Percentiles rank a stretch among this genome's conserved stretches.
Conservation (phyloP, 495 filamentous ascomycete genomes). For the Penicillium fimorum region DNA sequence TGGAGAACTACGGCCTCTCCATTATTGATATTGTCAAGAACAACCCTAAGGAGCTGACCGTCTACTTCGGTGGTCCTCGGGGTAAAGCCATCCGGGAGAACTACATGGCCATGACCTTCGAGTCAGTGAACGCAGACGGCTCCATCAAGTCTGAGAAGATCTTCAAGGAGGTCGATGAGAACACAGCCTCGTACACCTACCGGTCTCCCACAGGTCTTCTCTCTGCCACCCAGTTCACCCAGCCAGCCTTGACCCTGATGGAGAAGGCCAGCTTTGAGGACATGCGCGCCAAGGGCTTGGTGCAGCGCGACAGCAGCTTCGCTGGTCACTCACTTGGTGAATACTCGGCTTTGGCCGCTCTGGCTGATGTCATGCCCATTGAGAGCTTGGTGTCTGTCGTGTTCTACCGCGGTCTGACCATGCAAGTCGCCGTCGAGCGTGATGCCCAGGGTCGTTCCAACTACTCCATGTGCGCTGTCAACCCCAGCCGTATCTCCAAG, state of each 20-base stretch:
- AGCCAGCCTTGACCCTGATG: slow-evolving; percentile 96
- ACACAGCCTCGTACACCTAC: slow-evolving; percentile 93
- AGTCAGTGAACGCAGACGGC: slow-evolving; percentile 88
- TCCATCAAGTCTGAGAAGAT: slow-evolving; percentile 97
- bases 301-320: slow-evolving; percentile 94
- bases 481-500: slow-evolving; percentile 93
- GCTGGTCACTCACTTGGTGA: slow-evolving; percentile 97
- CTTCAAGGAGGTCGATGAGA: slow-evolving; percentile 94
- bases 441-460: slow-evolving; percentile 90
- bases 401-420: slow-evolving; percentile 97
- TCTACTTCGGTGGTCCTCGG: slow-evolving; percentile 94
- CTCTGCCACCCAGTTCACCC: slow-evolving; percentile 97
- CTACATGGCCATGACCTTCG: slow-evolving; percentile 99
- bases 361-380: slow-evolving; percentile 98
- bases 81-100: slow-evolving; percentile 97
- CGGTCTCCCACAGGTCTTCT: slow-evolving; percentile 92
- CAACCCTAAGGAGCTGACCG: slow-evolving; percentile 97
- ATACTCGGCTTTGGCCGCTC: slow-evolving; percentile 93
- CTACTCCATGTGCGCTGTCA: slow-evolving; percentile 98
- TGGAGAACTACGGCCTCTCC: slow-evolving; percentile 97
- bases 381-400: slow-evolving; percentile 97
- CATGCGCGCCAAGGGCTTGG: slow-evolving; percentile 94
- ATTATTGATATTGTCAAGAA: slow-evolving; percentile 99
- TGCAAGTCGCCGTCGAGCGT: slow-evolving; percentile 99
- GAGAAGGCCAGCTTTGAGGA: slow-evolving; percentile 99